These are phyloP conservation scores for Waltiozyma sp. DNA, from an alignment of 1,139 yeast genomes.

Conservation along the genomic window DNA sequence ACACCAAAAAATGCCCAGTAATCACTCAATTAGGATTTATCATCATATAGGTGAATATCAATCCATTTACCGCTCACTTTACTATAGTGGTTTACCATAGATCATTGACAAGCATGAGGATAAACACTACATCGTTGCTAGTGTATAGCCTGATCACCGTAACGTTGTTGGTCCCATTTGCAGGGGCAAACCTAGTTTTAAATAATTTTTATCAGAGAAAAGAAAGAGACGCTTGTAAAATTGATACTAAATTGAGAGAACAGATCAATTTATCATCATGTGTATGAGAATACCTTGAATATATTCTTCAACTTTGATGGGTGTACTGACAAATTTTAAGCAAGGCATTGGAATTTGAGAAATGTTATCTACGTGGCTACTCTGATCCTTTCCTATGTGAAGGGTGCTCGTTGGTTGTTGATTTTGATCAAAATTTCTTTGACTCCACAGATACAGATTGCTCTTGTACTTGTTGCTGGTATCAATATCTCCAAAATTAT, in stretches of 20 bases:
- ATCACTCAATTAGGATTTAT: too few relatives aligned
- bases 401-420: conserved; percentile 15
- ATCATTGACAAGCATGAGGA: background rate
- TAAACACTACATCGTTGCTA: background rate
- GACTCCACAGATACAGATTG: conserved; percentile 13
- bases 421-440: conserved; percentile 1
- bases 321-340: background rate
- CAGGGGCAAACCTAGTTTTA: background rate
- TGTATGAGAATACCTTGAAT: conserved; percentile 6
- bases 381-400: conserved; percentile 15
- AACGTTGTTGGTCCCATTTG: background rate
- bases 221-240: background rate
- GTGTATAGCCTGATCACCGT: background rate
- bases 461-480: conserved; percentile 17
- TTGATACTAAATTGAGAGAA: conserved; percentile 1
- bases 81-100: background rate
- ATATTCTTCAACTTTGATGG: background rate
- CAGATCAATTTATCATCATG: conserved; percentile 6
- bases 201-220: background rate
- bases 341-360: conserved; percentile 10
- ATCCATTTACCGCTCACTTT: too few relatives aligned
- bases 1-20: too few relatives aligned
- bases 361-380: conserved; percentile 15
- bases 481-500: conserved; percentile 15
- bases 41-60: too few relatives aligned